Percentiles rank a stretch among this genome's conserved stretches.
phyloP scores from a whole-genome alignment of 352 stramenopile genomes.

The Globisporangium cylindrosporum region DNA sequence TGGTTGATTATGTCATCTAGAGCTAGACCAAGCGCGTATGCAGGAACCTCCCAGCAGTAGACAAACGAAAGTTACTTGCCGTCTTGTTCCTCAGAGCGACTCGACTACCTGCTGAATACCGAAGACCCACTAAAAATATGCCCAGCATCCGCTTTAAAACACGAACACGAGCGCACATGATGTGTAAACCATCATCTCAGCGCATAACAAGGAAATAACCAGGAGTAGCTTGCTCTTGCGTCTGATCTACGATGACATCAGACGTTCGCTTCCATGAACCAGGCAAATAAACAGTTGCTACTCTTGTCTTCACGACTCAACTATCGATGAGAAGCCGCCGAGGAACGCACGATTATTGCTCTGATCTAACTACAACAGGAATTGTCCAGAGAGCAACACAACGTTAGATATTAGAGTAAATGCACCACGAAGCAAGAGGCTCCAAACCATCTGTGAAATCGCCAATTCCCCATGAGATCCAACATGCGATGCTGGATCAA shows the following conservation, averaged over 20 bases:
- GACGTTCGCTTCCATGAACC: not conserved
- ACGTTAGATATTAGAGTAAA: no score
- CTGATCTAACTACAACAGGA: no score
- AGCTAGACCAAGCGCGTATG: not conserved
- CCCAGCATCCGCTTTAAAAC: not conserved
- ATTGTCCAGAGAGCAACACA: no score
- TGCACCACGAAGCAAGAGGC: no score
- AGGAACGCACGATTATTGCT: not conserved
- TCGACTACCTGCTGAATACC: not conserved
- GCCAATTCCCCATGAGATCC: no score
- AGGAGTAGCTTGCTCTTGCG: not conserved
- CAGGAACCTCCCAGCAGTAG: not conserved
- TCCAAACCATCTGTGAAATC: no score
- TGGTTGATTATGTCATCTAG: not conserved
- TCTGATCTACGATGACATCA: not conserved
- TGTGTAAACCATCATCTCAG: not conserved
- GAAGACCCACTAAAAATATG: not conserved
- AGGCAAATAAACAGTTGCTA: not conserved
- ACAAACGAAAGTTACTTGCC: not conserved
- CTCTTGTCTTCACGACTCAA: not conserved
- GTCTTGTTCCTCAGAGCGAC: not conserved
- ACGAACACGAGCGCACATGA: not conserved
- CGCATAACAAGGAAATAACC: not conserved
- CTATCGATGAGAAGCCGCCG: not conserved
- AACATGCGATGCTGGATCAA: no score